Percentiles rank a stretch among this genome's conserved stretches.
These are phyloP conservation scores for Globisporangium sylvaticum DNA, from an alignment of 352 stramenopile genomes.

Conservation along the genomic window DNA sequence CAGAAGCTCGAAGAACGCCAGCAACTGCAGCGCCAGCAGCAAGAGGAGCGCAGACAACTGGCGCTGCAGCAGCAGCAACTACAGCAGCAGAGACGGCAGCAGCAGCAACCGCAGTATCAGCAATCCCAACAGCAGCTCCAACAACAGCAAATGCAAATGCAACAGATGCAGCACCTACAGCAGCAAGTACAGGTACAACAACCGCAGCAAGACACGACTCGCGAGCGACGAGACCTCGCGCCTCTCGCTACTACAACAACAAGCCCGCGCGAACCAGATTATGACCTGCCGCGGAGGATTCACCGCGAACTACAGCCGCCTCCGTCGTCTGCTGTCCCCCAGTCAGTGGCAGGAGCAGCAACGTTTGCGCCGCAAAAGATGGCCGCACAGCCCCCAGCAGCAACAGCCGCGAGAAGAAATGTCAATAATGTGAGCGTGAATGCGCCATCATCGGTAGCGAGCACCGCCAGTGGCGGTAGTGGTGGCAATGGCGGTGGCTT, in stretches of 20 bases:
- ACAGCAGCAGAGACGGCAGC: conserved; percentile 13
- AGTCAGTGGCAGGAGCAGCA: neutral
- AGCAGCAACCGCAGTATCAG: neutral
- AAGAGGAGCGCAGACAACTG: conserved; percentile 6
- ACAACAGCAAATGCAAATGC: conserved; percentile 6
- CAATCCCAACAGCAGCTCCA: neutral
- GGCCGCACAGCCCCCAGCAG: neutral
- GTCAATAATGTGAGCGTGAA: neutral
- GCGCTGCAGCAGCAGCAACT: conserved; percentile 19
- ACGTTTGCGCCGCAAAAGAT: neutral
- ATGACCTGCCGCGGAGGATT: conserved; percentile 25
- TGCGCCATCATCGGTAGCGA: neutral
- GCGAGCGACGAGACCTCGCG: neutral
- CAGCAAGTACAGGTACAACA: neutral
- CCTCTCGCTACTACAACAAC: conserved; percentile 8
- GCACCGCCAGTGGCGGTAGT: neutral
- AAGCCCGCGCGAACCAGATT: conserved; percentile 19
- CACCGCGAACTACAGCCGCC: conserved; percentile 31
- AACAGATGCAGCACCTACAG: neutral
- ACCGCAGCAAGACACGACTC: neutral
- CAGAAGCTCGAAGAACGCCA: conserved; percentile 15
- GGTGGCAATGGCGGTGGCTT: neutral
- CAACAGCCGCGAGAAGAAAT: neutral
- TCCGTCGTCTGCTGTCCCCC: neutral
- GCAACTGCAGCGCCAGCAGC: conserved; percentile 11